Evolutionary conservation across 164 flowering plant genomes (phyloP).

Genomic region (Kalanchoe fedtschenkoi): DNA sequence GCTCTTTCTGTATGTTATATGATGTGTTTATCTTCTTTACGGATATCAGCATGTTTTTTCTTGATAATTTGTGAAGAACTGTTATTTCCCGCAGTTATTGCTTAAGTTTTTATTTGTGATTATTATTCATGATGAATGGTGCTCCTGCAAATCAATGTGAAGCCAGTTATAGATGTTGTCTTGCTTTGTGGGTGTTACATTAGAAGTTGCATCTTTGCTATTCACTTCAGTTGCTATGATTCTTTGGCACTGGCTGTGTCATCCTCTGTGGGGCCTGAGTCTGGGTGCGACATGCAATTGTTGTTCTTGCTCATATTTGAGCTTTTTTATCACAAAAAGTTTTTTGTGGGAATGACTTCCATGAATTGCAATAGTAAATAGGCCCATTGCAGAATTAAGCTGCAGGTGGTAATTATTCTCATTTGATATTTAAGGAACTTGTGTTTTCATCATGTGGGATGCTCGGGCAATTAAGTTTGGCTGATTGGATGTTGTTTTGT

Average conservation of each 20-base stretch:
- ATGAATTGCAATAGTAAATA: too few relatives aligned
- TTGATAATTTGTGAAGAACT: neutral
- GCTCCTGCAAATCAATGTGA: neutral
- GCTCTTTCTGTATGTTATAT: neutral
- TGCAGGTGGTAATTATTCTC: too few relatives aligned
- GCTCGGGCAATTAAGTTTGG: too few relatives aligned
- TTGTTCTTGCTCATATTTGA: too few relatives aligned
- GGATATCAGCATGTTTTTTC: neutral
- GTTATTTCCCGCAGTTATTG: neutral
- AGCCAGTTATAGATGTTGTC: neutral
- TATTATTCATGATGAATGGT: neutral
- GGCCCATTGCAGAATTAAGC: too few relatives aligned
- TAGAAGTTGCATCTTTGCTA: neutral
- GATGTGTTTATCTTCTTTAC: neutral
- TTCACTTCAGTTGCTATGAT: neutral
- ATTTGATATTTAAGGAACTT: too few relatives aligned
- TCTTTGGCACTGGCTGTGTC: neutral
- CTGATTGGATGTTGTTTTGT: too few relatives aligned
- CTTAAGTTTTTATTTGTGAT: neutral
- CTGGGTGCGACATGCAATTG: too few relatives aligned
- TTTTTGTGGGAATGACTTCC: too few relatives aligned
- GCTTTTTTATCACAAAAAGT: too few relatives aligned
- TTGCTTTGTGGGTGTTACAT: neutral
- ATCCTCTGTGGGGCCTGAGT: neutral
- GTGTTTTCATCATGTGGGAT: too few relatives aligned